These are phyloP conservation scores for Fusarium napiforme DNA, from an alignment of 2,329 filamentous ascomycete genomes.

Conservation along the genomic window DNA sequence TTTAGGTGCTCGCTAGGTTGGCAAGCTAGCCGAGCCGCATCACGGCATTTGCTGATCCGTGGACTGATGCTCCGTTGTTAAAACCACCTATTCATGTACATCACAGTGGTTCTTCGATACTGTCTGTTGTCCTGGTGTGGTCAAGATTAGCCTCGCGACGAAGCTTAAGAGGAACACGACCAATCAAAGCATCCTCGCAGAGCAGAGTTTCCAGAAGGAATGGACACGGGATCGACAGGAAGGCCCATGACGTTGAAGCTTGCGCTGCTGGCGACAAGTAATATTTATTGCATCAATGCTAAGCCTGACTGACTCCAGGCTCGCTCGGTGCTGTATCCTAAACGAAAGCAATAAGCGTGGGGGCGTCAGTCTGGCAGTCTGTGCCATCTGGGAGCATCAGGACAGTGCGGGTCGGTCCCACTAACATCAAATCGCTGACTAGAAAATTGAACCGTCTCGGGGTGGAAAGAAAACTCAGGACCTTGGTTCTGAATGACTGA, in stretches of 20 bases:
- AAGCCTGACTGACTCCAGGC: background rate
- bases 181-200: background rate
- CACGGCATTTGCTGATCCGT: constrained; percentile 17
- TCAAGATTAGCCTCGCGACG: background rate
- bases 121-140: background rate
- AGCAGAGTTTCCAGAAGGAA: constrained; percentile 19
- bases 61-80: constrained; percentile 15
- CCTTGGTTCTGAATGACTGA: too few relatives aligned
- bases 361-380: constrained; percentile 4
- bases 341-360: constrained; percentile 14
- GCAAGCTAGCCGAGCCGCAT: constrained; percentile 1
- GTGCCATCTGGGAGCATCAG: background rate
- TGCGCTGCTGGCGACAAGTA: background rate
- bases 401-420: constrained; percentile 1
- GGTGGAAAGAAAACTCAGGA: too few relatives aligned
- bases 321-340: background rate
- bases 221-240: constrained; percentile 3
- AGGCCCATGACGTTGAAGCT: constrained; percentile 21
- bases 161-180: background rate
- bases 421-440: background rate
- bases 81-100: constrained; percentile 6
- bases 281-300: constrained; percentile 1
- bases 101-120: background rate
- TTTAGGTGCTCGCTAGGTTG: background rate
- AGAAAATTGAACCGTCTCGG: background rate